These are phyloP conservation scores for Microcyclospora tardicrescens DNA, from an alignment of 2,329 filamentous ascomycete species.

Conservation along the genomic window DNA sequence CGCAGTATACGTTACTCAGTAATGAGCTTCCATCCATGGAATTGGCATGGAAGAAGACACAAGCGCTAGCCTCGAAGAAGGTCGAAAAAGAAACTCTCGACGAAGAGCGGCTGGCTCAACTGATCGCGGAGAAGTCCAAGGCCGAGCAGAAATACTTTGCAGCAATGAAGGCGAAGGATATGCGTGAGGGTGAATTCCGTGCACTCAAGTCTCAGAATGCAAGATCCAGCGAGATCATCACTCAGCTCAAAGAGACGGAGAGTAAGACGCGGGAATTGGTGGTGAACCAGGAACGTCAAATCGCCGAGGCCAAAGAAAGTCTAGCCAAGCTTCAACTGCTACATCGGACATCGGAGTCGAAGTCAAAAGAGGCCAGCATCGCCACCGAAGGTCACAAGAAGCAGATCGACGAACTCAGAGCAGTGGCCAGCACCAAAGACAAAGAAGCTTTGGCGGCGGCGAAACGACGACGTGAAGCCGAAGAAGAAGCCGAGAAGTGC, in stretches of 20 bases:
- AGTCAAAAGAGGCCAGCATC: slow-evolving; percentile 55
- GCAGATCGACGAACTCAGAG: slow-evolving; percentile 66
- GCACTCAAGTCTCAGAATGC: slow-evolving; percentile 68
- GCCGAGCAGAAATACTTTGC: slow-evolving; percentile 97
- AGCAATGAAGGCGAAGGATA: slow-evolving; percentile 86
- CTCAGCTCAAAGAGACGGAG: slow-evolving; percentile 85
- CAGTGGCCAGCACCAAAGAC: slow-evolving; percentile 64
- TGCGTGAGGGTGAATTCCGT: slow-evolving; percentile 66
- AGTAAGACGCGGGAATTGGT: slow-evolving; percentile 61
- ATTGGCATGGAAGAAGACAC: slow-evolving; percentile 79
- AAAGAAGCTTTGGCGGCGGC: slow-evolving; percentile 51
- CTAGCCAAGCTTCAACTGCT: slow-evolving; percentile 59
- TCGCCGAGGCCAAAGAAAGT: slow-evolving; percentile 67
- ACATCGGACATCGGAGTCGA: slow-evolving; percentile 61
- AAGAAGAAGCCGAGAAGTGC: slow-evolving; percentile 65
- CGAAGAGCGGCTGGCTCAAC: slow-evolving; percentile 63
- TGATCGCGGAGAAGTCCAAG: slow-evolving; percentile 83
- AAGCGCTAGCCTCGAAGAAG: slow-evolving; percentile 73
- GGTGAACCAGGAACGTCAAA: slow-evolving; percentile 80
- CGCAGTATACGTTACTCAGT: slow-evolving; percentile 71
- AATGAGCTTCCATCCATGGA: slow-evolving; percentile 82
- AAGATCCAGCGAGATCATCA: slow-evolving; percentile 86
- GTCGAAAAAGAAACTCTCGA: slow-evolving; percentile 60
- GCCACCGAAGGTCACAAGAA: slow-evolving; percentile 58
- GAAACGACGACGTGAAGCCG: slow-evolving; percentile 45